Evolutionary conservation across 2,329 filamentous ascomycete species (phyloP).

Genomic region (Leptographium wingfieldii): DNA sequence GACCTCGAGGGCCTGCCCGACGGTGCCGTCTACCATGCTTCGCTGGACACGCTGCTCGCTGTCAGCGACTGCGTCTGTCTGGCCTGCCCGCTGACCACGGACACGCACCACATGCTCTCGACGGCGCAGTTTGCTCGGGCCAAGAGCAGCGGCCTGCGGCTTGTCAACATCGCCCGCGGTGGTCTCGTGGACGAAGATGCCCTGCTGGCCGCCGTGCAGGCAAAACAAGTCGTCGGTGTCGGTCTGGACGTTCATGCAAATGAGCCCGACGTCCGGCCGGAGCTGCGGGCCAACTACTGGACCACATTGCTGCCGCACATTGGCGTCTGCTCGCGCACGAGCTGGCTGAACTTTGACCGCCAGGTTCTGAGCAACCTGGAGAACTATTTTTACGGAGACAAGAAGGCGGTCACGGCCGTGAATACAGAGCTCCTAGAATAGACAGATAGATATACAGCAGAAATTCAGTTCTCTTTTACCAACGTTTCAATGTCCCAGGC

Average conservation of each 20-base stretch:
- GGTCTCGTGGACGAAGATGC: conserved; percentile 21
- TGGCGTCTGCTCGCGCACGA: conserved; percentile 17
- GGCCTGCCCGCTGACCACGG: conserved; percentile 18
- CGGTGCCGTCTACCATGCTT: conserved; percentile 15
- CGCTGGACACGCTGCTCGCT: conserved; percentile 17
- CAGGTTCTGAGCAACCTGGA: background rate
- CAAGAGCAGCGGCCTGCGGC: conserved; percentile 13
- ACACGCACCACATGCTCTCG: conserved; percentile 14
- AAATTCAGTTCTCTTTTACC: background rate
- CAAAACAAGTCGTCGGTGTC: conserved; percentile 17
- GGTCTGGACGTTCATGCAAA: conserved; percentile 22
- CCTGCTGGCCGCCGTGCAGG: conserved; percentile 18
- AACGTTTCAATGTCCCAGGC: conserved; percentile 1
- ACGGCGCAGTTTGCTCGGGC: conserved; percentile 7
- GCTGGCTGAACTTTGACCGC: conserved; percentile 17
- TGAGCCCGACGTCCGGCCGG: conserved; percentile 19
- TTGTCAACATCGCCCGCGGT: conserved; percentile 22
- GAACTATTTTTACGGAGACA: conserved; percentile 1
- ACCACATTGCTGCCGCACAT: conserved; percentile 20
- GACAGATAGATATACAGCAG: background rate
- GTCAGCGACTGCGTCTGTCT: conserved; percentile 20
- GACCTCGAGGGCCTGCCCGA: conserved; percentile 1
- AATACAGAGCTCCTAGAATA: background rate
- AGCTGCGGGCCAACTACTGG: conserved; percentile 18
- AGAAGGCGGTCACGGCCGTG: background rate